phyloP scores from a whole-genome alignment of 2,329 filamentous ascomycete species.

The Clonostachys sp. region DNA sequence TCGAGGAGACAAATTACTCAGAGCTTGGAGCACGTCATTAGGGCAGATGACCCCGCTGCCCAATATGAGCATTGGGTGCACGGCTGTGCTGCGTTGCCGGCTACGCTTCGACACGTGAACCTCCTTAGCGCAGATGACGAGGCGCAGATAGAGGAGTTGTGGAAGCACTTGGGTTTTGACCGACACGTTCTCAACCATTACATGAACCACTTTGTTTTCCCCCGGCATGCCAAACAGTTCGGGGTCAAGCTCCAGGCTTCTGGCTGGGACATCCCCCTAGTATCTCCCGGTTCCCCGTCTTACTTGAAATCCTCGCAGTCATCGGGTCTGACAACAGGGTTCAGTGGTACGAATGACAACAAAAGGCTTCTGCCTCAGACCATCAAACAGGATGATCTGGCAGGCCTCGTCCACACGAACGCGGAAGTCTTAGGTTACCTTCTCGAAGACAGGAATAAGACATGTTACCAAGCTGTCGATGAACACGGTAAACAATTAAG shows the following conservation, averaged over 20 bases:
- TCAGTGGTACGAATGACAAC: conserved; percentile 69
- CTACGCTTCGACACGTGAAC: conserved; percentile 29
- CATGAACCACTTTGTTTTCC: conserved; percentile 52
- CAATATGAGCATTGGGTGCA: conserved; percentile 55
- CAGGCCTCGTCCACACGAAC: conserved; percentile 52
- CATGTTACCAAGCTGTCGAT: conserved; percentile 29
- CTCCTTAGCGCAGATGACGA: conserved; percentile 57
- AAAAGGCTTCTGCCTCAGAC: conserved; percentile 52
- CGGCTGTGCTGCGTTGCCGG: conserved; percentile 23
- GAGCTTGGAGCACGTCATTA: conserved; percentile 37
- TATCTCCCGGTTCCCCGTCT: too few species aligned
- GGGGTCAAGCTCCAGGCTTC: conserved; percentile 58
- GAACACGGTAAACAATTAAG: conserved; percentile 26
- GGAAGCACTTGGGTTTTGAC: conserved; percentile 37
- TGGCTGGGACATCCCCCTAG: conserved; percentile 61
- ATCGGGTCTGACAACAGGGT: conserved; percentile 53
- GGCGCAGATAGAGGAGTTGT: conserved; percentile 43
- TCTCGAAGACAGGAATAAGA: conserved; percentile 43
- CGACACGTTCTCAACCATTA: conserved; percentile 60
- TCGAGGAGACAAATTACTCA: conserved; percentile 39
- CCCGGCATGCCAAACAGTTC: conserved; percentile 59
- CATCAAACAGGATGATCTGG: conserved; percentile 57
- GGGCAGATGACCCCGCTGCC: conserved; percentile 42
- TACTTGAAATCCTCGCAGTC: not conserved
- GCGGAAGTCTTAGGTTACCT: conserved; percentile 58